Evolutionary conservation across 2,329 filamentous ascomycete species (phyloP).

Genomic region (Cercospora zeae-maydis): DNA sequence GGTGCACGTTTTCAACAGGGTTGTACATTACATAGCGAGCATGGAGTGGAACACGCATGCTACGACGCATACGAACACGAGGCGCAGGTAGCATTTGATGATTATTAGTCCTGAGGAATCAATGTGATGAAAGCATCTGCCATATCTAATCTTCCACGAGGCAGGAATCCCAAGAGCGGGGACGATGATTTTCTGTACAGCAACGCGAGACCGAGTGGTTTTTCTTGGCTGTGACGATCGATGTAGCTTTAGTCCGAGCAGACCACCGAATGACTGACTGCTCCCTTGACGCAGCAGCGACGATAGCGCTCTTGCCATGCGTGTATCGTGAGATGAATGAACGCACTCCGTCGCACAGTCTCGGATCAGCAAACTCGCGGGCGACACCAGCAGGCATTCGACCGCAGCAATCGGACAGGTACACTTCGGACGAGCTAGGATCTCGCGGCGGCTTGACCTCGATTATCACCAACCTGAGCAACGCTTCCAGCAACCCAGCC

Average conservation of each 20-base stretch:
- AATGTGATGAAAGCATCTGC: not conserved
- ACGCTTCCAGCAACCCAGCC: slow-evolving; percentile 1
- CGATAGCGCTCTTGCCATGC: not conserved
- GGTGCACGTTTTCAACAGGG: slow-evolving; percentile 1
- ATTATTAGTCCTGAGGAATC: not conserved
- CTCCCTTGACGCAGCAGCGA: not conserved
- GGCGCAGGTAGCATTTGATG: slow-evolving; percentile 1
- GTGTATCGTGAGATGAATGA: slow-evolving; percentile 3
- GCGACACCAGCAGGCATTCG: slow-evolving; percentile 1
- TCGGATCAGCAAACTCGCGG: slow-evolving; percentile 5
- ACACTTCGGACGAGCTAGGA: slow-evolving; percentile 10
- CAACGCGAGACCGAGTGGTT: not conserved
- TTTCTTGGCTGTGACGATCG: slow-evolving; percentile 6
- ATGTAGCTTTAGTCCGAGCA: slow-evolving; percentile 1
- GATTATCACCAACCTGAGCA: slow-evolving; percentile 9
- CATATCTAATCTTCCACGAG: not conserved
- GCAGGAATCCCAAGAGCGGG: not conserved
- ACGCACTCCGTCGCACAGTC: slow-evolving; percentile 3
- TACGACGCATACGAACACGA: slow-evolving; percentile 12
- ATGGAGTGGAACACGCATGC: slow-evolving; percentile 6
- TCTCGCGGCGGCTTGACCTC: slow-evolving; percentile 11
- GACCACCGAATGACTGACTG: not conserved
- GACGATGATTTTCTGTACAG: not conserved
- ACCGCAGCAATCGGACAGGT: slow-evolving; percentile 8
- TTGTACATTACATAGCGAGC: not conserved